Evolutionary conservation across 139 green algal genomes (phyloP), one percentile per base, ranked within the genome.

Genomic region (Edaphochlamys debaryana): DNA sequence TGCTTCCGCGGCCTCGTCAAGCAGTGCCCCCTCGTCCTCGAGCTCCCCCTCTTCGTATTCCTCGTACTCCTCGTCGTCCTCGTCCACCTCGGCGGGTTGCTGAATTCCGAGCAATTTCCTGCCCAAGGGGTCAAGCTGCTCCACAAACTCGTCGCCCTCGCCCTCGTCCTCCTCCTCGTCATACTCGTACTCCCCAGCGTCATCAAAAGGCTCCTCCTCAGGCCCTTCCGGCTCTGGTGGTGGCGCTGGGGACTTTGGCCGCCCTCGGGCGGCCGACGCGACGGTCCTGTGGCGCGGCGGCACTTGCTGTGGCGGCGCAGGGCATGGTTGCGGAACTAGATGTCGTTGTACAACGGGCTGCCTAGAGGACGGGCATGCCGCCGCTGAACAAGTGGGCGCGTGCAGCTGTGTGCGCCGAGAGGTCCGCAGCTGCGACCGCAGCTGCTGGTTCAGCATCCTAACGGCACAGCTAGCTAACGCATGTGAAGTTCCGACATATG

Each of bases 1-100:
- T 74, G 76, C 63, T 73, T 82, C 63, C n/a, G 76, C 62, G 4
- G 54, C 85, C 19, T 88, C 85, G 13, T 89, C 85, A 19, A 87
- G 50, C 32, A 78, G 13, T 42, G 19, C 38, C 29, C 72, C 60
- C 40, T 80, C 80, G 20, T 79, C 80, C 1, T 40, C n/a, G 62
- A 36, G 13, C n/a, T 48, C 36, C 66, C 6, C 66, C 37, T 45
- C 66, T 8, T 50, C 66, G 22, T 50, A n/a, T n/a, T 66, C 45
- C 67, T 83, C 42, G 20, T 73, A 32, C 37, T 70, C 30, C 23
- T 82, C 60, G 17, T 74, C 69, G 0, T 77, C 64, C 20, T 77
- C n/a, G 23, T 69, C 48, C 20, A 69, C 66, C 3, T 41, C 66
- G 5, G 67, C 78, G 7, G 15, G 40, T 6, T 37, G 23, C 5